Evolutionary conservation across 2,329 filamentous ascomycete genomes (phyloP).

Genomic region (Amauroascus verrucosus): DNA sequence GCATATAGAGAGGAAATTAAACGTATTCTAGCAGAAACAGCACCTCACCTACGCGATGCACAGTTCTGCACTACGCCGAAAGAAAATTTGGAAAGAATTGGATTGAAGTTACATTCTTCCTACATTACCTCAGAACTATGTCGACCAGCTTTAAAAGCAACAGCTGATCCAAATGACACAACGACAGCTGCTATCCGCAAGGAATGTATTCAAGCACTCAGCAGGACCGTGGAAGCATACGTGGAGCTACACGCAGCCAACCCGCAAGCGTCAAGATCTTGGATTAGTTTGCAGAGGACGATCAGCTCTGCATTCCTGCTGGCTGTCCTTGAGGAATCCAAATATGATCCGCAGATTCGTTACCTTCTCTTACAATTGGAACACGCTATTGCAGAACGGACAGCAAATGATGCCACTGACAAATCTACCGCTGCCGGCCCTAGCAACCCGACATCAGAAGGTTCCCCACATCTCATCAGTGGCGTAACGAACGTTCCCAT

Average conservation of each 20-base stretch:
- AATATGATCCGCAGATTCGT: constrained; percentile 32
- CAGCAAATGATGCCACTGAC: constrained; percentile 28
- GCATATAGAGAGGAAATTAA: constrained; percentile 48
- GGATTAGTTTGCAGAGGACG: constrained; percentile 39
- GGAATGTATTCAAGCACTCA: constrained; percentile 47
- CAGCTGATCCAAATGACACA: constrained; percentile 37
- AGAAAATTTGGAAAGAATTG: constrained; percentile 51
- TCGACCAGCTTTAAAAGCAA: constrained; percentile 49
- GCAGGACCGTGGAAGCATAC: constrained; percentile 50
- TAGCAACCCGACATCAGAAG: not conserved
- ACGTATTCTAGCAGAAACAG: constrained; percentile 48
- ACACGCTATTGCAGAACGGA: constrained; percentile 36
- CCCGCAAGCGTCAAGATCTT: constrained; percentile 36
- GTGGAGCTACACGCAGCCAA: constrained; percentile 43
- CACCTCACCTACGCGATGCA: constrained; percentile 47
- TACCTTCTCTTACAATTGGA: constrained; percentile 35
- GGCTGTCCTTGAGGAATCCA: constrained; percentile 38
- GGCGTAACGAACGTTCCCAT: constrained; percentile 24
- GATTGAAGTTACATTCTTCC: constrained; percentile 51
- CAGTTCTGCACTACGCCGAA: constrained; percentile 32
- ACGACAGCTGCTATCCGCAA: constrained; percentile 35
- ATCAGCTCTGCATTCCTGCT: constrained; percentile 41
- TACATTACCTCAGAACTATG: constrained; percentile 55
- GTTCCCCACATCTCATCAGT: constrained; percentile 21
- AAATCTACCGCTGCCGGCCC: constrained; percentile 12